These are phyloP conservation scores for Aphanomyces stellatus DNA, from an alignment of 352 stramenopile genomes.

Conservation along the genomic window DNA sequence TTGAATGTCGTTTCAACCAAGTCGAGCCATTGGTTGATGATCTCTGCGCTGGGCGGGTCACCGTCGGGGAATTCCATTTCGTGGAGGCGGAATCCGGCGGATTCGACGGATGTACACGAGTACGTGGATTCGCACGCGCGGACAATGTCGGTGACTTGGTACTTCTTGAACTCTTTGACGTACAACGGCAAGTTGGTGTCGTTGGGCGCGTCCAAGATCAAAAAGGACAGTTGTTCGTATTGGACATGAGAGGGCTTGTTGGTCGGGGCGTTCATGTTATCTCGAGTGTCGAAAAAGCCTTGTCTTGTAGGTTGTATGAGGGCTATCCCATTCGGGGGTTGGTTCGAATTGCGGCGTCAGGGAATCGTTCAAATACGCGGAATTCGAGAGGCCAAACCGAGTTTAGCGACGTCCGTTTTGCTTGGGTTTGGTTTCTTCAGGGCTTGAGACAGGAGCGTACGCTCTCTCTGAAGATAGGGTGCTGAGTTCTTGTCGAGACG, in stretches of 20 bases:
- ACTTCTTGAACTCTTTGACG: constrained; percentile 93
- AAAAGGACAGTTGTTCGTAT: constrained; percentile 89
- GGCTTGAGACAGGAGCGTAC: not conserved
- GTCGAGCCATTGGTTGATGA: constrained; percentile 93
- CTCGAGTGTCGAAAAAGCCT: constrained; percentile 10
- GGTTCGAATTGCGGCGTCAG: constrained; percentile 2
- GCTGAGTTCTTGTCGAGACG: not conserved
- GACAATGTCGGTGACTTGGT: constrained; percentile 94
- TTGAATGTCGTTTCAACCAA: constrained; percentile 94
- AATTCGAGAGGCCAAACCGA: constrained; percentile 14
- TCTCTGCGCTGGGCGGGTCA: constrained; percentile 84
- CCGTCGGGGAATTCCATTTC: constrained; percentile 98
- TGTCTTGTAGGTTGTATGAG: not conserved
- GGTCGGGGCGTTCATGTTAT: constrained; percentile 75
- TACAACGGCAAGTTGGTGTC: constrained; percentile 96
- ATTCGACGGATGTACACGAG: constrained; percentile 80
- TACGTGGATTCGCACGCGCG: constrained; percentile 96
- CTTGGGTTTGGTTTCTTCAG: not conserved
- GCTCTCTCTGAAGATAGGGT: not conserved
- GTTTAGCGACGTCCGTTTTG: constrained; percentile 9
- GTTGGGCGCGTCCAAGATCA: constrained; percentile 97
- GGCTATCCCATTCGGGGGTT: constrained; percentile 20
- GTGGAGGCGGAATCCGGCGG: constrained; percentile 86
- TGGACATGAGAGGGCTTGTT: constrained; percentile 85
- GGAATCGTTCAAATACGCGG: not conserved